Conservation (phyloP, 2,329 filamentous ascomycete species). For the Ceratocystis ficicola region DNA sequence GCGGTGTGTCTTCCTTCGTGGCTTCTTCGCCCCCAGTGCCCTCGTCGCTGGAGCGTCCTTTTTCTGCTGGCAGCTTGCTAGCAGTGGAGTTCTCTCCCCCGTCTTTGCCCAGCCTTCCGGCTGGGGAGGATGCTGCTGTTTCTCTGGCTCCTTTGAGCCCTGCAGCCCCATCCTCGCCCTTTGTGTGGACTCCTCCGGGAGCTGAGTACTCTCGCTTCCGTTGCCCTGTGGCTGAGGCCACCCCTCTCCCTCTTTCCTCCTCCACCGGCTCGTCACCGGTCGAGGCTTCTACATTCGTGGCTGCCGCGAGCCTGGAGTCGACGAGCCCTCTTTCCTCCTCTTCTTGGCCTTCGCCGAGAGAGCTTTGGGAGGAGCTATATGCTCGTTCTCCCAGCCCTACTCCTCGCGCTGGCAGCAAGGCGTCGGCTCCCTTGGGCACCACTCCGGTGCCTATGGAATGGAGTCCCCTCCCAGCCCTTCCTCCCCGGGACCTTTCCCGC, state of each 20-base stretch:
- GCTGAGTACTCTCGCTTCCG: neutral
- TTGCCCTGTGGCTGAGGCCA: neutral
- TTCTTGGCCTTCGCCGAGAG: neutral
- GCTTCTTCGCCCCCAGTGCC: neutral
- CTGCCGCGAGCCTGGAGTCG: neutral
- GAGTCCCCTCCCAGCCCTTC: neutral
- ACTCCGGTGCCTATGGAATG: neutral
- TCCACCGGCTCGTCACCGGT: neutral
- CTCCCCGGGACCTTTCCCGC: neutral
- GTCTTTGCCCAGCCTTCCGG: neutral
- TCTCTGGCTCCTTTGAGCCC: neutral
- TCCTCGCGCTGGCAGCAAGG: too few species aligned
- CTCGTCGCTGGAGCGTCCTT: neutral
- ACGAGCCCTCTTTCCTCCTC: neutral
- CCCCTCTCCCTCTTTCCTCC: neutral
- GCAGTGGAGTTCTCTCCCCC: neutral
- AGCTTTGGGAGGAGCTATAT: neutral
- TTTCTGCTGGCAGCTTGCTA: neutral
- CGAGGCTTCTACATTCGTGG: neutral
- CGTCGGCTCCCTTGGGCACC: neutral
- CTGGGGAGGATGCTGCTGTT: neutral
- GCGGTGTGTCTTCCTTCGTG: neutral
- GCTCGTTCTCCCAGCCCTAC: neutral
- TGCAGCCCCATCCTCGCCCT: neutral
- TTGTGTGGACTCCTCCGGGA: constrained; percentile 2